A percentile compares a stretch with the other conserved stretches of the same genome.
Conservation (phyloP, 352 stramenopile species). For the Phytophthora syringae region DNA sequence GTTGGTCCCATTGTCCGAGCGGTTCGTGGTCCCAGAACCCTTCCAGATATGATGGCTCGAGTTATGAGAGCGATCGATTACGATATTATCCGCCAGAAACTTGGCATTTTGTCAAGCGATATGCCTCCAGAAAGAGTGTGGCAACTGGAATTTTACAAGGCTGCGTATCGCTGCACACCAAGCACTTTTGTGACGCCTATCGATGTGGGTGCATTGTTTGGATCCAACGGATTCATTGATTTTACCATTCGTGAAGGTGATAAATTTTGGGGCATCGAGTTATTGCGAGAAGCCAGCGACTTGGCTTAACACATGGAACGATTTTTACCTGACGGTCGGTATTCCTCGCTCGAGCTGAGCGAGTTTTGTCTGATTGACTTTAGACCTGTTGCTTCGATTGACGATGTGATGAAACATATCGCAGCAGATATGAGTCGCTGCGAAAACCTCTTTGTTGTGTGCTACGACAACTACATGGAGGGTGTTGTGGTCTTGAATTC, state of each 20-base stretch:
- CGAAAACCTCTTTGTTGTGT: conserved; percentile 20
- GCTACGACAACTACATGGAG: conserved; percentile 9
- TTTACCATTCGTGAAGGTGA: conserved; percentile 3
- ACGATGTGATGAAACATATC: conserved; percentile 8
- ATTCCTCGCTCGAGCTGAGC: neutral
- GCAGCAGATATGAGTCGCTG: conserved; percentile 9
- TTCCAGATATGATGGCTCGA: too few relatives aligned
- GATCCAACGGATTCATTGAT: conserved; percentile 10
- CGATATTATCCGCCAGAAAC: conserved; percentile 2
- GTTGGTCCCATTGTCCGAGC: too few relatives aligned
- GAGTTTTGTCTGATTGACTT: conserved; percentile 8
- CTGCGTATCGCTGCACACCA: conserved; percentile 13
- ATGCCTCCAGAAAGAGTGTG: conserved; percentile 14
- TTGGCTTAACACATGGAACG: conserved; percentile 6
- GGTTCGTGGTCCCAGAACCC: too few relatives aligned
- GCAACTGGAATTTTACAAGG: conserved; percentile 23
- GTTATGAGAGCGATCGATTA: too few relatives aligned
- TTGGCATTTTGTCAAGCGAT: conserved; percentile 12
- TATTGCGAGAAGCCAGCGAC: conserved; percentile 8
- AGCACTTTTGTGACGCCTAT: conserved; percentile 3
- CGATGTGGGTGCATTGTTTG: conserved; percentile 13
- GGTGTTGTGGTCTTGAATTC: conserved; percentile 22
- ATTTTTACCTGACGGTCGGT: conserved; percentile 6
- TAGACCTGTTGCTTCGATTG: conserved; percentile 7
- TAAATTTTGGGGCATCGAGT: conserved; percentile 12